Evolutionary conservation across 176 grass and related monocot genomes (phyloP), one percentile per base, ranked within the genome.

Genomic region (Lolium multiflorum): DNA sequence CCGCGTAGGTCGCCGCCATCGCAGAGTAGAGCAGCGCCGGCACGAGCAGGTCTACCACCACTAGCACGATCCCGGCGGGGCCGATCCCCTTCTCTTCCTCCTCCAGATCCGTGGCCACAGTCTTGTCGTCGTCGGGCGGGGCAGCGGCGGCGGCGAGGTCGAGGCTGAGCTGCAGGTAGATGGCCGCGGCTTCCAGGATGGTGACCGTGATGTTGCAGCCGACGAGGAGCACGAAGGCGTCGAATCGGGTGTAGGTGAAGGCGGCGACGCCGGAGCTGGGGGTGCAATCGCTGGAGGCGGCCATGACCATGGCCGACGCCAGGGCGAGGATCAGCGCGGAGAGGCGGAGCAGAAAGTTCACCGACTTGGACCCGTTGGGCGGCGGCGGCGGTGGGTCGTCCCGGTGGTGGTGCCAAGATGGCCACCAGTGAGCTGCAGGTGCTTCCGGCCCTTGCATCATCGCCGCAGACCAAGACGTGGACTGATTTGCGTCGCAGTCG

Each of bases 221-320:
- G 3, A 81, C 78, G 21, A 64, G 43, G 56, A 74, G 67, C 60
- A 85, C 60, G 71, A 89, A 81, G n/a, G 83, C 83, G 2, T 3
- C 50, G 41, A 60, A 85, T 14, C 81, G 6, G 4, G 68, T 85
- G 61, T 50, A 89, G 77, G 77, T 76, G 82, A 81, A 11, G 38
- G 82, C 85, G 77, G 8, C 0, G 0, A 0, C 3, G 24, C 4
- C 2, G 6, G 70, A 0, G 13, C 6, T 1, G 58, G 66, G 21
- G 49, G 49, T 58, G 88, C 70, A 81, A 6, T 55, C 69, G 60
- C 77, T 73, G 0, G 75, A 68, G 14, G 56, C 74, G 44, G 60
- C 88, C 88, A 89, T 85, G 24, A 81, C 0, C 18, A 85, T 39
- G 0, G 88, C 77, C 4, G 87, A 80, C 14, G 76, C 15, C 46